Conservation (phyloP, 768 basidiomycete species). For the Podaxis pistillaris region DNA sequence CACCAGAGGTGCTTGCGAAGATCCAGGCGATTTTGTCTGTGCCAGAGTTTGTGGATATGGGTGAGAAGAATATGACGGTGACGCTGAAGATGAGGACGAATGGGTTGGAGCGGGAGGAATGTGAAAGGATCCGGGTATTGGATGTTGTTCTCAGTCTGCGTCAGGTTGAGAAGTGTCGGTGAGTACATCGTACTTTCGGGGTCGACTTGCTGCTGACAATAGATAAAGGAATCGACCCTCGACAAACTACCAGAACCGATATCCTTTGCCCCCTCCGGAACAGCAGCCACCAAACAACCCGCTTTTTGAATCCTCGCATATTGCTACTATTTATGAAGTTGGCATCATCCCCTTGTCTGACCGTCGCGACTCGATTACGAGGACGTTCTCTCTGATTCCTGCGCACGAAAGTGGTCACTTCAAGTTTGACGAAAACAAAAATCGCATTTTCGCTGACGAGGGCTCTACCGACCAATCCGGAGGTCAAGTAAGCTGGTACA, state of each 20-base stretch:
- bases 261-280: conserved; percentile 53
- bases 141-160: conserved; percentile 55
- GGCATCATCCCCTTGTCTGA: conserved; percentile 33
- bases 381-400: conserved; percentile 52
- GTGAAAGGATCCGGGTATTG: conserved; percentile 54
- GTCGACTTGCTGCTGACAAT: not conserved
- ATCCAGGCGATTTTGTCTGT: conserved; percentile 65
- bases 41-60: conserved; percentile 50
- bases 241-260: conserved; percentile 39
- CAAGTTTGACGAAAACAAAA: conserved; percentile 42
- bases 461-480: conserved; percentile 15
- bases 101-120: conserved; percentile 44
- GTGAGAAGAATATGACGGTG: conserved; percentile 50
- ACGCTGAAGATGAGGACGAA: conserved; percentile 59
- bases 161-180: conserved; percentile 72
- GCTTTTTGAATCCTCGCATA: conserved; percentile 53
- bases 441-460: conserved; percentile 47
- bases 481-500: conserved; percentile 50
- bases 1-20: conserved; percentile 53
- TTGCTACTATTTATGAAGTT: conserved; percentile 51
- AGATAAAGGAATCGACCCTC: conserved; percentile 40
- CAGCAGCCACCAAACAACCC: conserved; percentile 66
- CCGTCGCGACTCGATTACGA: conserved; percentile 23
- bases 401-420: conserved; percentile 44
- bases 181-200: conserved; percentile 19